A percentile compares a stretch with the other conserved stretches of the same genome.
Evolutionary conservation across 2,329 filamentous ascomycete species (phyloP).

Genomic region (Phoma sp.): DNA sequence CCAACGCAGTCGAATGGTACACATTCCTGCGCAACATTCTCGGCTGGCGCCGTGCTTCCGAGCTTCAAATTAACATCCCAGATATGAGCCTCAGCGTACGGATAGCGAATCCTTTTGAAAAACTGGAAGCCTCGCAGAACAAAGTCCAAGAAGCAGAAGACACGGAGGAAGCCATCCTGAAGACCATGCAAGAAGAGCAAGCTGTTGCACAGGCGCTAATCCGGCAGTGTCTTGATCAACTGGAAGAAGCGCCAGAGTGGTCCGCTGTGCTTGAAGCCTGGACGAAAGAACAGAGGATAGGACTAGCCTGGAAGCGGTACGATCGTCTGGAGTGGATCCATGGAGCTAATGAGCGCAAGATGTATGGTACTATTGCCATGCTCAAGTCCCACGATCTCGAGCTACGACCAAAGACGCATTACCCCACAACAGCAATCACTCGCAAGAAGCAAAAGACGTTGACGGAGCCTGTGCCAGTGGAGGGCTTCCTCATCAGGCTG

Average conservation of each 20-base stretch:
- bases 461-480: conserved; percentile 66
- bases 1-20: conserved; percentile 71
- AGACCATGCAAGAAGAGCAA: conserved; percentile 58
- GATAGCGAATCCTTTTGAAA: conserved; percentile 66
- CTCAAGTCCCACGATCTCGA: conserved; percentile 70
- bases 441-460: conserved; percentile 51
- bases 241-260: conserved; percentile 65
- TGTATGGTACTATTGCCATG: conserved; percentile 74
- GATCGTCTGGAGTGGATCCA: conserved; percentile 73
- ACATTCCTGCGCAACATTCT: conserved; percentile 67
- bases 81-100: conserved; percentile 66
- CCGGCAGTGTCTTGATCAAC: conserved; percentile 63
- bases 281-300: conserved; percentile 64
- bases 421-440: conserved; percentile 59
- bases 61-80: conserved; percentile 67
- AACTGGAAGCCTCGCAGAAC: conserved; percentile 54
- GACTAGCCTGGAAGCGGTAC: conserved; percentile 72
- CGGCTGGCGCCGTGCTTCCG: conserved; percentile 63
- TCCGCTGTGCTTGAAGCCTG: conserved; percentile 64
- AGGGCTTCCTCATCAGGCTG: conserved; percentile 70
- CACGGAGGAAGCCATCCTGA: conserved; percentile 54
- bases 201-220: conserved; percentile 64
- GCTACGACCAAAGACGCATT: conserved; percentile 69
- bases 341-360: conserved; percentile 69
- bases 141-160: conserved; percentile 53